phyloP scores from a whole-genome alignment of 176 grass and related monocot genomes.

The Oryza longistaminata region DNA sequence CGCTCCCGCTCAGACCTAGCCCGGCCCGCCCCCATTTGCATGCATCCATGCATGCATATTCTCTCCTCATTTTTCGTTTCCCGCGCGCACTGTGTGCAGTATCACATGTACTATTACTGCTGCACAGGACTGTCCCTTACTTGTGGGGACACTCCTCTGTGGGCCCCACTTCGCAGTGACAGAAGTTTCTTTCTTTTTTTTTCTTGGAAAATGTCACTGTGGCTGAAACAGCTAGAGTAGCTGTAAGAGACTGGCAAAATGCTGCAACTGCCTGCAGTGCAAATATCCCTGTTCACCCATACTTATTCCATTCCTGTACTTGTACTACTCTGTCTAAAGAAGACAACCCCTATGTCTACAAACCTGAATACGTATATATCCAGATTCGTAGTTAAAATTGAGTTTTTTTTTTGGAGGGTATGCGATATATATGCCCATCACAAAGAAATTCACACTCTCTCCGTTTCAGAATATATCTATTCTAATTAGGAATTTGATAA shows the following conservation, averaged over 20 bases:
- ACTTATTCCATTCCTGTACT: slow-evolving; percentile 2
- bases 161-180: neutral
- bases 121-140: slow-evolving; percentile 37
- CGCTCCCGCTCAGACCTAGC: slow-evolving; percentile 38
- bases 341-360: too few species aligned
- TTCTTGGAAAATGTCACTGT: neutral
- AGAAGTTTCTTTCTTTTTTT: too few species aligned
- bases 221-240: neutral
- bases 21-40: slow-evolving; percentile 19
- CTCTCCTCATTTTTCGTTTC: slow-evolving; percentile 67
- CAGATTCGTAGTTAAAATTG: too few species aligned
- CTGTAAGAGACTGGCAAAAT: neutral
- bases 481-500: too few species aligned
- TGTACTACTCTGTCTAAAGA: too few species aligned
- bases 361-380: too few species aligned
- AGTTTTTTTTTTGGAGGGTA: neutral
- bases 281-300: slow-evolving; percentile 22
- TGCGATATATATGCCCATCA: slow-evolving; percentile 4
- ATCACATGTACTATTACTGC: neutral
- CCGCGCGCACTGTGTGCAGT: neutral
- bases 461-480: too few species aligned
- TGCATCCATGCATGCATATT: neutral
- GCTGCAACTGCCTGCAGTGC: neutral
- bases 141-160: slow-evolving; percentile 16
- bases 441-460: too few species aligned